Percentiles rank a stretch among this genome's conserved stretches.
Evolutionary conservation across 2,329 filamentous ascomycete species (phyloP).

Genomic region (Xylariaceae sp.): DNA sequence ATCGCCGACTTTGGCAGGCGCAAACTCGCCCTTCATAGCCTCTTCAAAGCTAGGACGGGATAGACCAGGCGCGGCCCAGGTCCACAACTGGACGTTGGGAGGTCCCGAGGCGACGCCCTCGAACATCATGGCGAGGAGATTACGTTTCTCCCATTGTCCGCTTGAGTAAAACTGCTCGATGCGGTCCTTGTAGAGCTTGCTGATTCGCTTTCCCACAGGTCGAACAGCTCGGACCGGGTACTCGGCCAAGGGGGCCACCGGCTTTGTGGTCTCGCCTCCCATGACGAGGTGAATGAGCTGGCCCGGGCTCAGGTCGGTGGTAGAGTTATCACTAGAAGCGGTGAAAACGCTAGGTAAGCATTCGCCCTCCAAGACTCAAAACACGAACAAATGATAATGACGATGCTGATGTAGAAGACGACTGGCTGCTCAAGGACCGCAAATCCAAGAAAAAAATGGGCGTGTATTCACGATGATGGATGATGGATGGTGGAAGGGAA

Average conservation of each 20-base stretch:
- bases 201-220: constrained; percentile 73
- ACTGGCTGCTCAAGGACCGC: neutral
- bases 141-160: constrained; percentile 74
- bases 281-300: constrained; percentile 34
- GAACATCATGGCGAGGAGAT: constrained; percentile 71
- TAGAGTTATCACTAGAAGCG: constrained; percentile 9
- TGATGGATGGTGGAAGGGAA: neutral
- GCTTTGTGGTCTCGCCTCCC: constrained; percentile 46
- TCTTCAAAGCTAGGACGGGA: constrained; percentile 83
- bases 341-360: constrained; percentile 9
- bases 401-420: too few relatives aligned
- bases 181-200: constrained; percentile 78
- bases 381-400: too few relatives aligned
- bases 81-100: constrained; percentile 76
- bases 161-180: constrained; percentile 74
- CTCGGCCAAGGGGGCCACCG: constrained; percentile 42
- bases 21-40: constrained; percentile 71
- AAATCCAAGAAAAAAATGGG: constrained; percentile 1
- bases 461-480: neutral
- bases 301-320: constrained; percentile 4
- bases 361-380: too few relatives aligned
- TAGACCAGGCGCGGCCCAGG: constrained; percentile 78
- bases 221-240: constrained; percentile 50
- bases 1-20: constrained; percentile 68
- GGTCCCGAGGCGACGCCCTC: constrained; percentile 64